Evolutionary conservation across 2,329 filamentous ascomycete genomes (phyloP).

Genomic region (Penicillium sp.): DNA sequence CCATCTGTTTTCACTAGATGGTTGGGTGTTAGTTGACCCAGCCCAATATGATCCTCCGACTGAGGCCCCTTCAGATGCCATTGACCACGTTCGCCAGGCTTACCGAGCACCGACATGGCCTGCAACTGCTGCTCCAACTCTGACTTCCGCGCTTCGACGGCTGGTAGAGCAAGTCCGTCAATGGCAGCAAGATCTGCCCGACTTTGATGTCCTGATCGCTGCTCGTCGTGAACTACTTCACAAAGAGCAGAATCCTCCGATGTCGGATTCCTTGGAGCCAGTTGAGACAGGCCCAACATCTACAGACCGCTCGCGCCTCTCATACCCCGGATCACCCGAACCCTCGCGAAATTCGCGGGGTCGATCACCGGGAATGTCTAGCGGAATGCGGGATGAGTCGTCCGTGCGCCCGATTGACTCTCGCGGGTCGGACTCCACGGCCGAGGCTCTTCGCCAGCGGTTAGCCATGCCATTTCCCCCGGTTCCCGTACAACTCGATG

Average conservation of each 20-base stretch:
- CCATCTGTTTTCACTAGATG: constrained; percentile 79
- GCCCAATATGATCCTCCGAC: constrained; percentile 51
- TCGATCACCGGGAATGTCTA: constrained; percentile 16
- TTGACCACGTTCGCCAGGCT: constrained; percentile 29
- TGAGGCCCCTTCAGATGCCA: constrained; percentile 30
- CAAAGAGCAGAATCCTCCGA: constrained; percentile 28
- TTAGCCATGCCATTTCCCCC: constrained; percentile 34
- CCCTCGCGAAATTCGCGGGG: constrained; percentile 15
- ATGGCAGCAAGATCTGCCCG: constrained; percentile 65
- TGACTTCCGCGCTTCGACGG: constrained; percentile 59
- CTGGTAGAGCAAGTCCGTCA: constrained; percentile 63
- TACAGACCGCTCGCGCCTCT: constrained; percentile 18
- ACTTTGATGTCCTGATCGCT: constrained; percentile 71
- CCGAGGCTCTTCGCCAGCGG: constrained; percentile 35
- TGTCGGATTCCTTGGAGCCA: constrained; percentile 20
- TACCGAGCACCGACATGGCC: constrained; percentile 49
- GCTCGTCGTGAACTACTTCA: constrained; percentile 51
- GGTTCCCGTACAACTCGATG: neutral
- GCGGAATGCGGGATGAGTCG: constrained; percentile 26
- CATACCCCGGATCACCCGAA: constrained; percentile 22
- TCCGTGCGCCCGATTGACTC: constrained; percentile 23
- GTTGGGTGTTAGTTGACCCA: constrained; percentile 82
- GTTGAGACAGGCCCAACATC: constrained; percentile 22
- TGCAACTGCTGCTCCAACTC: constrained; percentile 46
- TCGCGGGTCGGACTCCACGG: constrained; percentile 25